Evolutionary conservation across 495 filamentous ascomycete species (phyloP).

Genomic region (Hypomontagnella submonticulosa): DNA sequence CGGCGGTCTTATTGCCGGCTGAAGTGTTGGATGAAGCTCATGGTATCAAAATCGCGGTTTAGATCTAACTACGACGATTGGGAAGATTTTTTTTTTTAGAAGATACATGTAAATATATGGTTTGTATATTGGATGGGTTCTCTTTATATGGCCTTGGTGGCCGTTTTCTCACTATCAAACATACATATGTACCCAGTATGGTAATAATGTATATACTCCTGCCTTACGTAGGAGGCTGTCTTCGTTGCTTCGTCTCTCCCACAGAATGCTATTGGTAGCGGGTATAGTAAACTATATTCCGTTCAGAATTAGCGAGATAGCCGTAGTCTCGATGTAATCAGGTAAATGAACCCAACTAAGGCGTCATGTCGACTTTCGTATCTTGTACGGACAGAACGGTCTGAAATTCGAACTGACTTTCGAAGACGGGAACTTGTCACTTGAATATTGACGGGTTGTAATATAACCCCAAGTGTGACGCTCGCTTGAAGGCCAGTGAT

Average conservation of each 20-base stretch:
- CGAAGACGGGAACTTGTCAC: conserved; percentile 20
- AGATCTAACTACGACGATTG: background rate
- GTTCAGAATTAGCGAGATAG: background rate
- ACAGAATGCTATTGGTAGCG: conserved; percentile 17
- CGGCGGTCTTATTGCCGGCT: no score
- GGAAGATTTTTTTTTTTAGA: no score
- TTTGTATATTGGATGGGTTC: conserved; percentile 31
- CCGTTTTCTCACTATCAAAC: conserved; percentile 26
- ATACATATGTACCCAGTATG: conserved; percentile 25
- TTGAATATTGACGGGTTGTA: conserved; percentile 10
- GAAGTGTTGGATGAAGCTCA: background rate
- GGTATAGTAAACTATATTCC: conserved; percentile 15
- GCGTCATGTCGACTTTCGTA: conserved; percentile 6
- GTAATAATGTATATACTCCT: conserved; percentile 26
- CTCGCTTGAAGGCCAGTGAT: conserved; percentile 5
- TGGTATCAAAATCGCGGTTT: background rate
- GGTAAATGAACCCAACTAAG: conserved; percentile 3
- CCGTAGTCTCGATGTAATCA: conserved; percentile 3
- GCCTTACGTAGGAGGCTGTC: background rate
- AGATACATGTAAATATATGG: conserved; percentile 3
- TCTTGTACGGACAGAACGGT: conserved; percentile 14
- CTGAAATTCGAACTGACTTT: conserved; percentile 13
- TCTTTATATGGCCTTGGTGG: conserved; percentile 10
- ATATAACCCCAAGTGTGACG: background rate
- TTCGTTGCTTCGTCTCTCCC: conserved; percentile 9